Conservation (phyloP, 345 rosid genomes). For the Eutrema japonicum region DNA sequence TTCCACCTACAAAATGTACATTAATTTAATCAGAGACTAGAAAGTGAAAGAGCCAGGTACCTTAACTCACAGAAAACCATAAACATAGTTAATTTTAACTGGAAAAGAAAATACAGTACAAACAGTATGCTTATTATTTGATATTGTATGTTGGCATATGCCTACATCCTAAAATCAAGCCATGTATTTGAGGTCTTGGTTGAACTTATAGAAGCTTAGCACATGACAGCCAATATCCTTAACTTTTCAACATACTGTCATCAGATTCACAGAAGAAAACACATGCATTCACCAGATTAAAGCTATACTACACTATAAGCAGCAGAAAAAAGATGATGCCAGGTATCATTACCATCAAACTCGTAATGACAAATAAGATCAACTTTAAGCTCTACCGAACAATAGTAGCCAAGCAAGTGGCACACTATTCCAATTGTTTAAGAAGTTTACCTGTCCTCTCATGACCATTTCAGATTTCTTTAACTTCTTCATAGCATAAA, state of each 20-base stretch:
- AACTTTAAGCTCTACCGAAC: conserved; percentile 8
- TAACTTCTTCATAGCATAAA: conserved; percentile 98
- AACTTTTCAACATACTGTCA: conserved; percentile 8
- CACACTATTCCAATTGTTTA: conserved; percentile 19
- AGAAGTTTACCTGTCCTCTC: conserved; percentile 84
- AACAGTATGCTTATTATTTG: conserved; percentile 1
- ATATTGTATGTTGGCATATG: conserved; percentile 3
- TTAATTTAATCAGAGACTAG: conserved; percentile 16
- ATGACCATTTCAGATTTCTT: conserved; percentile 97
- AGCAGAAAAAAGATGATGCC: conserved; percentile 10
- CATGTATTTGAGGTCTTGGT: background rate
- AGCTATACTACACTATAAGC: conserved; percentile 13
- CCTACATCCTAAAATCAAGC: background rate
- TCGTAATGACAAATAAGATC: background rate
- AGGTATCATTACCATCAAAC: conserved; percentile 7
- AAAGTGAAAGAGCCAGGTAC: conserved; percentile 14
- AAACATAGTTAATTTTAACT: background rate
- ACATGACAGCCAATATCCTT: background rate
- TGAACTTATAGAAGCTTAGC: conserved; percentile 10
- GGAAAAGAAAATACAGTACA: background rate
- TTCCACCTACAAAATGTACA: conserved; percentile 67
- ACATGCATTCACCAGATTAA: conserved; percentile 8
- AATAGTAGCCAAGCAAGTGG: conserved; percentile 13
- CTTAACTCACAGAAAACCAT: background rate
- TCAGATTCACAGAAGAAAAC: background rate